These are phyloP conservation scores for Roridomyces roridus DNA, from an alignment of 768 basidiomycete species.

Conservation along the genomic window DNA sequence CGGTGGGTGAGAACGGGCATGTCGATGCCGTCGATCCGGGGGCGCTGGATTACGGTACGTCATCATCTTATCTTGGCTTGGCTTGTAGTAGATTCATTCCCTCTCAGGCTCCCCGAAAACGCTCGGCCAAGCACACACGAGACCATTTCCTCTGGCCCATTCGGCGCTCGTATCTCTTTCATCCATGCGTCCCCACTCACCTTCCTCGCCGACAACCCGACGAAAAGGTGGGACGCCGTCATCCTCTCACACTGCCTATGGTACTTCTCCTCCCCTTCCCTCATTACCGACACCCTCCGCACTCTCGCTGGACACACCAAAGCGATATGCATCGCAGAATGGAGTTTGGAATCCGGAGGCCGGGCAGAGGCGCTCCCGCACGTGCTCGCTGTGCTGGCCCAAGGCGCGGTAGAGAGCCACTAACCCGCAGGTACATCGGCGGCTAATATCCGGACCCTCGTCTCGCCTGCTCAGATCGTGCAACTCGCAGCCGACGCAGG, in stretches of 20 bases:
- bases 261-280: conserved; percentile 45
- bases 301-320: conserved; percentile 30
- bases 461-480: conserved; percentile 39
- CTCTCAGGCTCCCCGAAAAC: conserved; percentile 39
- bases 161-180: conserved; percentile 43
- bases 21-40: conserved; percentile 44
- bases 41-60: conserved; percentile 38
- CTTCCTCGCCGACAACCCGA: conserved; percentile 28
- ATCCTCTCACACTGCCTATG: conserved; percentile 44
- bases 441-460: conserved; percentile 43
- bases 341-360: conserved; percentile 28
- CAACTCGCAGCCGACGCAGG: conserved; percentile 31
- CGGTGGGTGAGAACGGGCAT: conserved; percentile 37
- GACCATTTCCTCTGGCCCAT: conserved; percentile 31
- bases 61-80: no score
- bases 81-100: no score
- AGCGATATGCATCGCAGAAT: conserved; percentile 42
- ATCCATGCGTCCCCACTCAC: conserved; percentile 35
- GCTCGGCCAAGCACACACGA: conserved; percentile 44
- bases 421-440: conserved; percentile 31
- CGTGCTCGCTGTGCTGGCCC: conserved; percentile 41
- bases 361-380: conserved; percentile 34
- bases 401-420: conserved; percentile 40
- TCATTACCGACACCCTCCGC: conserved; percentile 33
- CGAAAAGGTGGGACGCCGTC: conserved; percentile 34